Evolutionary conservation across 225 moss, liverwort and hornwort species (phyloP).

Genomic region (Marchantia polymorpha): DNA sequence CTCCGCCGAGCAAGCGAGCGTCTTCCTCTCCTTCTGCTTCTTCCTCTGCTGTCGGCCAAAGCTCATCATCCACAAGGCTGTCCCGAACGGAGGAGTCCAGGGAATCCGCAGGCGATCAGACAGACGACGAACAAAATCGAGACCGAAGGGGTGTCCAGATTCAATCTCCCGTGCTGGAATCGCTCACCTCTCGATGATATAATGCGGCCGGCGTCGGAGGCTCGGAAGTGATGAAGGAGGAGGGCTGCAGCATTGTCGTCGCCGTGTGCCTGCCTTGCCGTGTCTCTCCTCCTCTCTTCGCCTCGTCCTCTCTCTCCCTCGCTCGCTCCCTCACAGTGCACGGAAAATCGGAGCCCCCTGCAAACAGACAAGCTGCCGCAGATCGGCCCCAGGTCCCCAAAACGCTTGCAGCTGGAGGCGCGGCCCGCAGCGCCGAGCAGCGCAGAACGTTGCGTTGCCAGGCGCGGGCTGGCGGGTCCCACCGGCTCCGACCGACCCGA

Average conservation of each 20-base stretch:
- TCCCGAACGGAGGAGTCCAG: no score
- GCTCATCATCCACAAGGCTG: neutral
- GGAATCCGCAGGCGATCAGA: no score
- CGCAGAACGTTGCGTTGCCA: no score
- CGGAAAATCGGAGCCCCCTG: neutral
- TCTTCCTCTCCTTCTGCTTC: no score
- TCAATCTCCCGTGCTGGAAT: neutral
- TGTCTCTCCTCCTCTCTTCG: neutral
- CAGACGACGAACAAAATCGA: no score
- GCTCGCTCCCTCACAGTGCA: neutral
- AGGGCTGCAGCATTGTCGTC: conserved; percentile 13
- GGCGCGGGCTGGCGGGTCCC: neutral
- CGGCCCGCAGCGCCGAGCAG: neutral
- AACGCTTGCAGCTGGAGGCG: neutral
- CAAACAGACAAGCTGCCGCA: conserved; percentile 12
- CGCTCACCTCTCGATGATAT: conserved; percentile 27
- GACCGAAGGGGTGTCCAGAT: no score
- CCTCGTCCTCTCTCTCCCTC: conserved; percentile 11
- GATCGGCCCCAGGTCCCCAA: neutral
- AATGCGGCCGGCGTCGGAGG: conserved; percentile 7
- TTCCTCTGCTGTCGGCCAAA: neutral
- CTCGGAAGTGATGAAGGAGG: conserved; percentile 20
- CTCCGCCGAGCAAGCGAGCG: neutral
- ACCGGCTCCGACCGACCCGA: neutral
- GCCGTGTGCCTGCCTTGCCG: neutral